Evolutionary conservation across 1,284 basidiomycete species (phyloP).

Genomic region (Boletus mariae): DNA sequence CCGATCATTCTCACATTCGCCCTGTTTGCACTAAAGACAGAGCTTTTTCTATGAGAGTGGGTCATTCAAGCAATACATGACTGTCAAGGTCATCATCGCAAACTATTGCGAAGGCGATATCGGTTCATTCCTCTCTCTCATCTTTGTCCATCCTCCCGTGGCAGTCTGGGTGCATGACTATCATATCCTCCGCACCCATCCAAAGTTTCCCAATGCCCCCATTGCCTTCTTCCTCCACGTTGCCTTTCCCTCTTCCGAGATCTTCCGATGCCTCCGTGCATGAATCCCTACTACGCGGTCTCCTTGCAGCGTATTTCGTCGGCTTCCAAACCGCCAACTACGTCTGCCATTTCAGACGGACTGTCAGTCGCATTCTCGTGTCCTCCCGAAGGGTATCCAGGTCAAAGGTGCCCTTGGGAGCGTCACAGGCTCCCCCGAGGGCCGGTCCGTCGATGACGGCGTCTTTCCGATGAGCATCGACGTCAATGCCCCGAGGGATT

Average conservation of each 20-base stretch:
- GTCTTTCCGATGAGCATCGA: slow-evolving; percentile 87
- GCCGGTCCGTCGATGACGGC: slow-evolving; percentile 77
- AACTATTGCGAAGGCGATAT: too few relatives aligned
- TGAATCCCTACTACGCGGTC: slow-evolving; percentile 62
- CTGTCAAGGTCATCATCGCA: too few relatives aligned
- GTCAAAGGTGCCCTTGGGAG: slow-evolving; percentile 35
- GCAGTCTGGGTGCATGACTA: too few relatives aligned
- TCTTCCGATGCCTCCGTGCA: slow-evolving; percentile 41
- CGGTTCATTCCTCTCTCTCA: too few relatives aligned
- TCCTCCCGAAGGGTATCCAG: slow-evolving; percentile 85
- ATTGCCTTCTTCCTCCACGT: slow-evolving; percentile 91
- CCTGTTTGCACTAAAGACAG: slow-evolving; percentile 63
- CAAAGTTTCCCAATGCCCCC: slow-evolving; percentile 53
- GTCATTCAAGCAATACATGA: too few relatives aligned
- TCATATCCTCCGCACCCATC: too few relatives aligned
- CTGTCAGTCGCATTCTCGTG: slow-evolving; percentile 79
- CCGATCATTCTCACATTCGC: slow-evolving; percentile 35
- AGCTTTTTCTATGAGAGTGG: too few relatives aligned
- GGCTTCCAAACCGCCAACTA: slow-evolving; percentile 87
- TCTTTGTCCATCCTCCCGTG: too few relatives aligned
- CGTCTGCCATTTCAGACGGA: slow-evolving; percentile 78
- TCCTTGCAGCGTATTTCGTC: slow-evolving; percentile 74
- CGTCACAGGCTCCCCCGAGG: slow-evolving; percentile 13
- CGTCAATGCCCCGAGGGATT: slow-evolving; percentile 58
- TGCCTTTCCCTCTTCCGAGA: slow-evolving; percentile 84